These are phyloP conservation scores for Metschnikowia picachoensis DNA, from an alignment of 805 yeast genomes.

Conservation along the genomic window DNA sequence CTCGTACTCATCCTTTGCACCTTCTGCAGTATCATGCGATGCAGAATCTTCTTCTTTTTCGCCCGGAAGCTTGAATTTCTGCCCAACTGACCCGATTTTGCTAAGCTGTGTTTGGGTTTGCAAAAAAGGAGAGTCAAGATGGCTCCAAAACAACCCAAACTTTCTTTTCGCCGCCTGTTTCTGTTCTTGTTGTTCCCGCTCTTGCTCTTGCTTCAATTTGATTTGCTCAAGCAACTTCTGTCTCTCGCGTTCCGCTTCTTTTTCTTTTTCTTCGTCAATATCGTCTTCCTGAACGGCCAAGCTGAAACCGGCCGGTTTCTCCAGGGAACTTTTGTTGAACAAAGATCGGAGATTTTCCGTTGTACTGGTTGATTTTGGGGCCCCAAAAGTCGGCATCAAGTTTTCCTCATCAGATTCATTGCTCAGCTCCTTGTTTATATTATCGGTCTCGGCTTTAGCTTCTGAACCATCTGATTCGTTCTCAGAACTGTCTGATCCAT, in stretches of 20 bases:
- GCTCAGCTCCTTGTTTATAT: too few relatives aligned
- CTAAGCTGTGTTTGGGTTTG: slow-evolving; percentile 78
- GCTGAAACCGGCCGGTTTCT: slow-evolving; percentile 25
- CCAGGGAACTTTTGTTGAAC: slow-evolving; percentile 47
- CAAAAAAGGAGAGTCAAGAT: slow-evolving; percentile 80
- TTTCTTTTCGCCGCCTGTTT: slow-evolving; percentile 20
- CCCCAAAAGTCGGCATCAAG: slow-evolving; percentile 54
- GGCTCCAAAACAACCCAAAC: slow-evolving; percentile 72
- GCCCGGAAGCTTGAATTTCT: slow-evolving; percentile 35
- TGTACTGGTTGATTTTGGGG: slow-evolving; percentile 28
- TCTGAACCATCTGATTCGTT: too few relatives aligned
- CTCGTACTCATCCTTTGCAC: slow-evolving; percentile 53
- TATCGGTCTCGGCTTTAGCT: too few relatives aligned
- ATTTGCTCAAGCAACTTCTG: slow-evolving; percentile 28
- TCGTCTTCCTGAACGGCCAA: slow-evolving; percentile 34
- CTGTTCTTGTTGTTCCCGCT: slow-evolving; percentile 25
- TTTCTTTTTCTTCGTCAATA: slow-evolving; percentile 11
- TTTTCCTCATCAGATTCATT: slow-evolving; percentile 30
- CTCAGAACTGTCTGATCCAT: too few relatives aligned
- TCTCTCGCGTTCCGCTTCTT: slow-evolving; percentile 17
- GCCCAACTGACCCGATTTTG: slow-evolving; percentile 42
- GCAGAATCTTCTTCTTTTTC: slow-evolving; percentile 27
- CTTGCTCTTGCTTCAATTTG: slow-evolving; percentile 29
- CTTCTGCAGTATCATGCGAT: slow-evolving; percentile 21
- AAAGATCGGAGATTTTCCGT: slow-evolving; percentile 63